These are phyloP conservation scores for Lodderomyces jiufengensis DNA, from an alignment of 1,139 yeast genomes.

Conservation along the genomic window DNA sequence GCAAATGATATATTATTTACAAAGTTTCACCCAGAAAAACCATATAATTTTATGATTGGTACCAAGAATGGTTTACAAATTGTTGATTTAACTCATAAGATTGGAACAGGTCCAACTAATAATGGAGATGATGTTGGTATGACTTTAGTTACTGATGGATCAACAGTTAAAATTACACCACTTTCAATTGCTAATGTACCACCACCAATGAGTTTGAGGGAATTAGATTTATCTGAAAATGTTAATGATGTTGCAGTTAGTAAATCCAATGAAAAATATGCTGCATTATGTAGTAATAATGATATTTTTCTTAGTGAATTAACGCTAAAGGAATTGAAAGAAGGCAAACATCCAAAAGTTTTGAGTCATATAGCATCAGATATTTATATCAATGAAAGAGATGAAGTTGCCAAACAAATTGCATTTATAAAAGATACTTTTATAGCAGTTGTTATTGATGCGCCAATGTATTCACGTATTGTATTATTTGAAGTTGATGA, in stretches of 20 bases:
- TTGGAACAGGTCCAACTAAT: slow-evolving; percentile 64
- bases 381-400: slow-evolving; percentile 26
- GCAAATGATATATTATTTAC: slow-evolving; percentile 43
- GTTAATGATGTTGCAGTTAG: slow-evolving; percentile 66
- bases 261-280: slow-evolving; percentile 55
- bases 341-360: slow-evolving; percentile 47
- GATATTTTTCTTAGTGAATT: slow-evolving; percentile 23
- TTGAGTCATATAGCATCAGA: slow-evolving; percentile 30
- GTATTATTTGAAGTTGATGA: slow-evolving; percentile 47
- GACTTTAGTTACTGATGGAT: slow-evolving; percentile 78
- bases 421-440: slow-evolving; percentile 50
- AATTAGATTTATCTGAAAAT: slow-evolving; percentile 46
- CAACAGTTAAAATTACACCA: slow-evolving; percentile 73
- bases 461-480: slow-evolving; percentile 43
- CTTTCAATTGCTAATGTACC: slow-evolving; percentile 85
- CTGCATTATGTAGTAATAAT: slow-evolving; percentile 47
- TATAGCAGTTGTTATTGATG: slow-evolving; percentile 59
- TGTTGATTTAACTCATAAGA: slow-evolving; percentile 64
- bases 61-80: slow-evolving; percentile 50
- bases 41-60: slow-evolving; percentile 68
- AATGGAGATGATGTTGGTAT: slow-evolving; percentile 74
- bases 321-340: slow-evolving; percentile 27
- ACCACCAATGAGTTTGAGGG: slow-evolving; percentile 85
- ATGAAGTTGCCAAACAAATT: slow-evolving; percentile 59
- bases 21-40: slow-evolving; percentile 89